phyloP scores from a whole-genome alignment of 2,329 filamentous ascomycete species.

The Thielaviopsis populi region DNA sequence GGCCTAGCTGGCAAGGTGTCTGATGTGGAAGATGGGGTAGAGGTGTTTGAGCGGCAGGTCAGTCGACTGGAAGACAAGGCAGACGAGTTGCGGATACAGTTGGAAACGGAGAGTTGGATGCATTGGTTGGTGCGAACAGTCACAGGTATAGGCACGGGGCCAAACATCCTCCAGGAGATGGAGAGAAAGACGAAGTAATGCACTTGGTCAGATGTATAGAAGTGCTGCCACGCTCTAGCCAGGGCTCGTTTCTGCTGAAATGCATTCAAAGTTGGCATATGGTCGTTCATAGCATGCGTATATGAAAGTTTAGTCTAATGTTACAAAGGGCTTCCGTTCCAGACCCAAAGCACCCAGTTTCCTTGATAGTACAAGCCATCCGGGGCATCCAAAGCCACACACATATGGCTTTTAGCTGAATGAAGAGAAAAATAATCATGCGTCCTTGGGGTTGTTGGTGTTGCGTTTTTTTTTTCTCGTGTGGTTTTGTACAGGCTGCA shows the following conservation, averaged over 20 bases:
- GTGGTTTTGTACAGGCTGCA: not conserved
- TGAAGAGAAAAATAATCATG: not conserved
- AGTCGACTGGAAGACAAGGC: constrained; percentile 52
- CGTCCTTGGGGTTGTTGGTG: not conserved
- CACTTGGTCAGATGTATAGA: not conserved
- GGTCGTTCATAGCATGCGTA: not conserved
- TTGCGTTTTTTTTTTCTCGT: not conserved
- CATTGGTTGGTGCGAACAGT: constrained; percentile 48
- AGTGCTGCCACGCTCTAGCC: not conserved
- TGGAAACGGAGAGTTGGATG: constrained; percentile 49
- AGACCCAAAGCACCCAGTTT: not conserved
- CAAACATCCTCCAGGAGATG: constrained; percentile 34
- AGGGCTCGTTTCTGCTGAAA: not conserved
- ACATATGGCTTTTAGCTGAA: not conserved
- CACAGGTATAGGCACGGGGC: constrained; percentile 45
- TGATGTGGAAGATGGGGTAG: constrained; percentile 73
- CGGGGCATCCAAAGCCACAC: not conserved
- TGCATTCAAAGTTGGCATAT: not conserved
- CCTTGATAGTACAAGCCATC: not conserved
- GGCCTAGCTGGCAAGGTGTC: constrained; percentile 64
- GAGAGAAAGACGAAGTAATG: constrained; percentile 3
- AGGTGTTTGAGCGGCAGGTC: constrained; percentile 66
- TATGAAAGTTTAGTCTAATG: constrained; percentile 15
- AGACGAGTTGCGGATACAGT: constrained; percentile 44
- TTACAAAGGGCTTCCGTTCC: constrained; percentile 12